phyloP scores from a whole-genome alignment of 371 early-diverging fungal genomes.

The Mucor sp. region DNA sequence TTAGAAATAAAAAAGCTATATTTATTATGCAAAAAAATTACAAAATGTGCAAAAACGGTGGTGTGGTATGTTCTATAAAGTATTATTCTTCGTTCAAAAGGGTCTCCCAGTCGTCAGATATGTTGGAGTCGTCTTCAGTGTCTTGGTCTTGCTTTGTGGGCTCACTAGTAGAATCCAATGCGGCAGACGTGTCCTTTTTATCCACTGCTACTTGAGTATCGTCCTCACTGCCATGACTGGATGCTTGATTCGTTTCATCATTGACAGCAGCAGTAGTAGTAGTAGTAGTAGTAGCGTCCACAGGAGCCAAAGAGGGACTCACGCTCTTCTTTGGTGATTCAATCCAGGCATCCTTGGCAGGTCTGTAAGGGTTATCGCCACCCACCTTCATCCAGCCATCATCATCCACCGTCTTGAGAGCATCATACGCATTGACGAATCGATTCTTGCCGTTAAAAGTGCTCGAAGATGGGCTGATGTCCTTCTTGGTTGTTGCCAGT shows the following conservation, averaged over 20 bases:
- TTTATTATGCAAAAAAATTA: not conserved
- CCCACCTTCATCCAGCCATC: constrained; percentile 38
- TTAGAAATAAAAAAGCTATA: no score
- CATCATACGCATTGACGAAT: constrained; percentile 26
- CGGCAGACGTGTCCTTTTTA: not conserved
- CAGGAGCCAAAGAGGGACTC: not conserved
- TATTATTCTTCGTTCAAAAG: constrained; percentile 7
- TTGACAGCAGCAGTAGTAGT: no score
- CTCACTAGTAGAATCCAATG: not conserved
- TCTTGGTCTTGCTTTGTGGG: not conserved
- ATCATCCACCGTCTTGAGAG: constrained; percentile 23
- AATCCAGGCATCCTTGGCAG: constrained; percentile 17
- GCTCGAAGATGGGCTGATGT: not conserved
- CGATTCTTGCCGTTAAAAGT: not conserved
- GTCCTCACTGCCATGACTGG: not conserved
- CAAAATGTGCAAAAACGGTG: not conserved
- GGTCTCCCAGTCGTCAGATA: constrained; percentile 15
- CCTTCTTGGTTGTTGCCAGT: not conserved
- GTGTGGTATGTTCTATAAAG: not conserved
- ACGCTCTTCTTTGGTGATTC: constrained; percentile 4
- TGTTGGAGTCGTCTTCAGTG: not conserved
- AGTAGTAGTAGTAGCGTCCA: not conserved
- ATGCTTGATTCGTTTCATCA: not conserved
- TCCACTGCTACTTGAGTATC: not conserved
- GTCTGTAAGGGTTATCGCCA: constrained; percentile 19